Percentiles rank a stretch among this genome's conserved stretches.
These are phyloP conservation scores for Solanum corneliomulleri DNA, from an alignment of 257 asterid genomes.

Conservation along the genomic window DNA sequence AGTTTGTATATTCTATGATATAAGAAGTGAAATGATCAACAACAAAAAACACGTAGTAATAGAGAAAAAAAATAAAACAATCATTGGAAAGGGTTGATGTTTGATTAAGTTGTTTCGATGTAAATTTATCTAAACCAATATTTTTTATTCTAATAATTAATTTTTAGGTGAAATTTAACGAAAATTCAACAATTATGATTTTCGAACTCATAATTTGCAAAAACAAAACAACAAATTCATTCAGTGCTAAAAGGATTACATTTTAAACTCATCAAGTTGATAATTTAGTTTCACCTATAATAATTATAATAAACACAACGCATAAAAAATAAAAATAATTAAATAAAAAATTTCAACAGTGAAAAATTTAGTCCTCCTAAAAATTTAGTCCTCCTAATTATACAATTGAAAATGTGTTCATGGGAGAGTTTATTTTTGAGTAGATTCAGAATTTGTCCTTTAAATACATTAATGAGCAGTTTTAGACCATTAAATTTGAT, in stretches of 20 bases:
- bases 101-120: not conserved
- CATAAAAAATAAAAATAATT: not conserved
- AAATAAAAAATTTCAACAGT: not conserved
- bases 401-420: not conserved
- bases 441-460: not conserved
- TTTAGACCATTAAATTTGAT: not conserved
- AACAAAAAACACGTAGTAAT: not conserved
- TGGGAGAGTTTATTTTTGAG: not conserved
- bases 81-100: not conserved
- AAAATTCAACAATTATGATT: not conserved
- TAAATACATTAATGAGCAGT: not conserved
- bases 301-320: not conserved
- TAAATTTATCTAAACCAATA: not conserved
- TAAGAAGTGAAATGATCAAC: not conserved
- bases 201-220: not conserved
- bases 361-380: not conserved
- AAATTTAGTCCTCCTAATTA: not conserved
- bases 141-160: not conserved
- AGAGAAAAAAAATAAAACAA: not conserved
- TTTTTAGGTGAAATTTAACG: not conserved
- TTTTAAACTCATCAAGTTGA: not conserved
- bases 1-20: too few relatives aligned
- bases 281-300: not conserved
- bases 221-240: not conserved
- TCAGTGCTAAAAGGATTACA: not conserved